Conservation (phyloP, 768 basidiomycete species). For the Trametes punicea region DNA sequence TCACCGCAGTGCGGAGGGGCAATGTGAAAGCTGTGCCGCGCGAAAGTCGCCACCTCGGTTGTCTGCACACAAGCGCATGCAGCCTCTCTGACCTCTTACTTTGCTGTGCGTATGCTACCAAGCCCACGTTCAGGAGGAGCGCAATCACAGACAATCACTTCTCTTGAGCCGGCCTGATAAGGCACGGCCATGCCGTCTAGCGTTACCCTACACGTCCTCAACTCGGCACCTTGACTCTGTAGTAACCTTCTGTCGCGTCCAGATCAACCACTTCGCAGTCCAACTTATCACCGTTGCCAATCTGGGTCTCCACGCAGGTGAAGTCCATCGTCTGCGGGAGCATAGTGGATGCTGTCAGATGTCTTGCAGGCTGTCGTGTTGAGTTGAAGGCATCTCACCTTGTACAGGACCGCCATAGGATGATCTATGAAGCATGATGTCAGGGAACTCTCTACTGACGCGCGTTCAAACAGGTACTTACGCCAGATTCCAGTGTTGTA, state of each 20-base stretch:
- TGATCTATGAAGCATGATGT: slow-evolving; percentile 56
- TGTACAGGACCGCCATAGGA: slow-evolving; percentile 81
- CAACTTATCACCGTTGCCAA: slow-evolving; percentile 67
- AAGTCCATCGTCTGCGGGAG: slow-evolving; percentile 63
- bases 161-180: no score
- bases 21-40: slow-evolving; percentile 13
- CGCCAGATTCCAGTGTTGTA: slow-evolving; percentile 89
- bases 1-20: slow-evolving; percentile 12
- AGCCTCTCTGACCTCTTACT: no score
- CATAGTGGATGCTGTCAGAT: neutral
- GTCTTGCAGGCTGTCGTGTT: no score
- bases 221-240: slow-evolving; percentile 17
- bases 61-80: neutral
- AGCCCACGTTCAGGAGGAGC: no score
- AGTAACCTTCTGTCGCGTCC: slow-evolving; percentile 19
- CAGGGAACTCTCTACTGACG: neutral
- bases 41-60: neutral
- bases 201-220: neutral
- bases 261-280: slow-evolving; percentile 86
- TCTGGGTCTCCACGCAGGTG: slow-evolving; percentile 91
- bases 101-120: no score
- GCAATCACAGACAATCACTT: no score
- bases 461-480: slow-evolving; percentile 42
- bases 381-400: slow-evolving; percentile 38
- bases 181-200: no score